Percentiles rank a stretch among this genome's conserved stretches.
Conservation (phyloP, 495 filamentous ascomycete species). For the Annulohypoxylon stygium region DNA sequence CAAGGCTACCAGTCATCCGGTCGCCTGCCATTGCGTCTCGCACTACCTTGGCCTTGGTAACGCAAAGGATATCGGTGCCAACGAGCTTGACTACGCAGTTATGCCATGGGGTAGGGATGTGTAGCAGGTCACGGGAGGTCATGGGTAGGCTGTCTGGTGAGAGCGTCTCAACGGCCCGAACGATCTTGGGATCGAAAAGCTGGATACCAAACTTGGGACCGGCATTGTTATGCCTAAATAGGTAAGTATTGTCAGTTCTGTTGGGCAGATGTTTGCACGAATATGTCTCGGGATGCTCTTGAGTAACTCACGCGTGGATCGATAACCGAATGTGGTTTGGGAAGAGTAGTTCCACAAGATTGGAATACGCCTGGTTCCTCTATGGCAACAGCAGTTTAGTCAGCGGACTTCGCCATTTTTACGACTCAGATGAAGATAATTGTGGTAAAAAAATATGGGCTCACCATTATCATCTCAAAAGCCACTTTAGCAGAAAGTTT, state of each 20-base stretch:
- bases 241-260: constrained; percentile 12
- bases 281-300: not conserved
- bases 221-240: constrained; percentile 52
- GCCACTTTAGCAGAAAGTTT: constrained; percentile 53
- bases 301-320: constrained; percentile 53
- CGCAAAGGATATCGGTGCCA: constrained; percentile 44
- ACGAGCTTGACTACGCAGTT: constrained; percentile 54
- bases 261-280: not conserved
- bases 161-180: constrained; percentile 47
- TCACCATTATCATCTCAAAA: constrained; percentile 54
- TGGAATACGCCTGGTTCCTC: constrained; percentile 59
- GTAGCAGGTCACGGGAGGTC: constrained; percentile 51
- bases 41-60: constrained; percentile 49
- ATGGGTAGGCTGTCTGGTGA: constrained; percentile 22
- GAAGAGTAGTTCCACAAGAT: constrained; percentile 56
- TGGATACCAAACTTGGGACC: constrained; percentile 60
- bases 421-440: not conserved
- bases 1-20: constrained; percentile 26
- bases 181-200: constrained; percentile 49
- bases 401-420: constrained; percentile 1
- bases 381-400: constrained; percentile 2
- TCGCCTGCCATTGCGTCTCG: constrained; percentile 40
- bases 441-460: not conserved
- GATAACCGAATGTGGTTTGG: constrained; percentile 56
- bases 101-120: constrained; percentile 63